A percentile compares a stretch with the other conserved stretches of the same genome.
Evolutionary conservation across 768 basidiomycete genomes (phyloP).

Genomic region (Mycena haematopus): DNA sequence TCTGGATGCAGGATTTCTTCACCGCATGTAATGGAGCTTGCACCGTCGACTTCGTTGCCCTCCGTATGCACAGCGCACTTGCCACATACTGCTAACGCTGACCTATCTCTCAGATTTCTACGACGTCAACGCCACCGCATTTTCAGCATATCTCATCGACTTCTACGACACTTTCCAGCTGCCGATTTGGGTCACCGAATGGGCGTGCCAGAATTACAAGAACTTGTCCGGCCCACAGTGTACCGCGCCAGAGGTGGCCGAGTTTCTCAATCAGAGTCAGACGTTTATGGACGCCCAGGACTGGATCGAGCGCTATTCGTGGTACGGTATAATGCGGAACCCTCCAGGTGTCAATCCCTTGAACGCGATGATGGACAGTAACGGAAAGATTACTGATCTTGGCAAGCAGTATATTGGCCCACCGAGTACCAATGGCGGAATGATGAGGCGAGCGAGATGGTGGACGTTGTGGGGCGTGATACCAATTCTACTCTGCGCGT

Average conservation of each 20-base stretch:
- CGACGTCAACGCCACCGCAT: slow-evolving; percentile 54
- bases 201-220: slow-evolving; percentile 62
- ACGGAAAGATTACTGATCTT: slow-evolving; percentile 52
- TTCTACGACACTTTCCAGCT: slow-evolving; percentile 58
- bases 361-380: slow-evolving; percentile 49
- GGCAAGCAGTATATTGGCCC: slow-evolving; percentile 55
- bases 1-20: slow-evolving; percentile 61
- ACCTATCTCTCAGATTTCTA: slow-evolving; percentile 50
- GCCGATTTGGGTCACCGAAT: slow-evolving; percentile 67
- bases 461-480: slow-evolving; percentile 8
- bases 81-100: slow-evolving; percentile 33
- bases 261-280: slow-evolving; percentile 59
- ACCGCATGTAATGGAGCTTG: slow-evolving; percentile 55
- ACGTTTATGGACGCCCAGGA: slow-evolving; percentile 57
- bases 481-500: background rate
- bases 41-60: slow-evolving; percentile 61
- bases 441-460: slow-evolving; percentile 4
- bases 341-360: slow-evolving; percentile 56
- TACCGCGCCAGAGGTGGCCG: slow-evolving; percentile 47
- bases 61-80: slow-evolving; percentile 45
- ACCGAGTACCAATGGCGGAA: slow-evolving; percentile 21
- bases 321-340: slow-evolving; percentile 64
- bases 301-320: slow-evolving; percentile 66
- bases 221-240: slow-evolving; percentile 53
- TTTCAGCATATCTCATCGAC: slow-evolving; percentile 54